These are phyloP conservation scores for Alternaria dauci DNA, from an alignment of 2,329 filamentous ascomycete species.

Conservation along the genomic window DNA sequence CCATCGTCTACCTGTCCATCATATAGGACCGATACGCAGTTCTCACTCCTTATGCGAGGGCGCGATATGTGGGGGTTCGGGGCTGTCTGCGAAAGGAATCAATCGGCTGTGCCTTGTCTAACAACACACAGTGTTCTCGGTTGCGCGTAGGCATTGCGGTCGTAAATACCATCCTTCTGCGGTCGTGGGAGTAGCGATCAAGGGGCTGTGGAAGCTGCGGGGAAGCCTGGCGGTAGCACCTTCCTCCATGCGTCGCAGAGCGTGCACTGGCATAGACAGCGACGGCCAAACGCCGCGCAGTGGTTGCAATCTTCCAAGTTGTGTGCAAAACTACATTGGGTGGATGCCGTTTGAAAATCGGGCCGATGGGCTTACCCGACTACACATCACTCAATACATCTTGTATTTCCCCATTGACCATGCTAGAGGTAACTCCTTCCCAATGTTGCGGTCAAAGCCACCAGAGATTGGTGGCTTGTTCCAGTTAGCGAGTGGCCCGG, in stretches of 20 bases:
- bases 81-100: neutral
- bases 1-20: neutral
- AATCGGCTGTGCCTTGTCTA: neutral
- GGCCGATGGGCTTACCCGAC: neutral
- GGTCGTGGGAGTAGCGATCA: neutral
- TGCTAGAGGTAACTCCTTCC: neutral
- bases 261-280: neutral
- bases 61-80: neutral
- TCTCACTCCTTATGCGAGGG: neutral
- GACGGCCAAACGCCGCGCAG: neutral
- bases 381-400: neutral
- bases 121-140: neutral
- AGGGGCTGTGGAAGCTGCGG: neutral
- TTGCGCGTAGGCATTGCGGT: too few species aligned
- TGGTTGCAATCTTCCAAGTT: neutral
- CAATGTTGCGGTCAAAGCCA: neutral
- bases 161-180: neutral
- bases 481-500: neutral
- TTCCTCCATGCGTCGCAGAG: neutral
- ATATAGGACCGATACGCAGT: neutral
- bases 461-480: constrained; percentile 10
- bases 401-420: neutral
- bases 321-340: neutral
- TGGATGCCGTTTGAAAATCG: neutral
- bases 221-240: neutral